Base-by-base conservation (phyloP, 2,329 filamentous ascomycete genomes). In the Ophiostoma montium region DNA sequence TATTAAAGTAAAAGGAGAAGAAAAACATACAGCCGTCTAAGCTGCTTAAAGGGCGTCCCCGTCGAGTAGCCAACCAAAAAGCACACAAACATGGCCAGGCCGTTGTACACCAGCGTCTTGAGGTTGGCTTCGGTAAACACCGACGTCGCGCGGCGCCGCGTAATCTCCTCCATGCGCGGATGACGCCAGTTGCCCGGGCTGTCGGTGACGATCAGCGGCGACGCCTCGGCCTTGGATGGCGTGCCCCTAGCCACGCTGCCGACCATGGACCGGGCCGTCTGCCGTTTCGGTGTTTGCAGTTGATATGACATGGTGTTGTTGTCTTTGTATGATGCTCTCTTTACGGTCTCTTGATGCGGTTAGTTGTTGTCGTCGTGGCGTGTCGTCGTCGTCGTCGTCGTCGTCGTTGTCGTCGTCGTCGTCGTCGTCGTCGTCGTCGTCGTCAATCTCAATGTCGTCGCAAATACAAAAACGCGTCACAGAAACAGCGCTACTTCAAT, bases 161-260 rank as follows among this genome's bases (percentile, higher is more conserved):
- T 80, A 61, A 98, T 94, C 66, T 96, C 90, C 59, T 87, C 76
- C 55, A 95, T 74, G 54, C 83, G 80, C 32, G 92, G 92, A 63
- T 98, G 92, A 60, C 81, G 78, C 90, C 92, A 98, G 61, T 82
- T 86, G 49, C 90, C 89, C 7, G 86, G 76, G 57, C 74, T 78
- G 48, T 78, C 75, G 27, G 65, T 60, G 38, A 57, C 55, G 19
- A 60, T 54, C 1, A 64, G 55, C 8, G 48, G 48, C 11, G 42
- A 19, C 8, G 52, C 42, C 3, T 27, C 23, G 23, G 45, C 30
- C 46, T 19, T 46, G 11, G 44, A 12, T 27, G 50, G 41, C 31
- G 48, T 36, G 11, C 31, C 21, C 16, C 6, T 46, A 8, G 42
- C 30, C 6, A 11, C 43, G 18, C 41, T 39, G 43, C 38, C 43